Base-by-base conservation (phyloP, 176 grass and related monocot genomes). In the Aegilops tauschii region DNA sequence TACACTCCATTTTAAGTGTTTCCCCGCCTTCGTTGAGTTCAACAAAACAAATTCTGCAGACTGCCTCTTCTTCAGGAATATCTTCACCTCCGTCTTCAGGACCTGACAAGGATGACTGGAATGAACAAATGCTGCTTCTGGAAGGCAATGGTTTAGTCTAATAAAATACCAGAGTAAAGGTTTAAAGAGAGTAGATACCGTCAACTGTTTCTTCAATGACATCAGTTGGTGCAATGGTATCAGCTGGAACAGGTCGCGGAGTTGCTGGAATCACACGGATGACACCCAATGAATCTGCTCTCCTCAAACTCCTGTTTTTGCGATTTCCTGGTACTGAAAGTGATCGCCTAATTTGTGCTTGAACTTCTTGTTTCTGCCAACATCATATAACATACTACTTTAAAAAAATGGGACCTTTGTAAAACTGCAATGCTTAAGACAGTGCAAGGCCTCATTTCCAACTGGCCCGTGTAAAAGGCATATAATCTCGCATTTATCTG, bases 1-100 rank as follows among this genome's bases (percentile, higher is more conserved):
- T 96, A 80, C 97, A 99, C 71, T 99, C 97, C 97, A 99, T 87
- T 93, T 99, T 99, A 87, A 99, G 86, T 82, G 97, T 99, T 93
- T 99, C 97, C 30, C 94, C 97, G 71, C 93, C 93, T 93, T 99
- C 97, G 5, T 93, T 88, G 18, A 99, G 94, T 81, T 99, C 94
- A 83, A 99, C 83, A 20, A 99, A 47, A 90, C 97, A 99, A 76
- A 99, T 99, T 78, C 97, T 92, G 77, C 97, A 99, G 58, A 99
- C 94, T 30, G 97, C 97, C 85, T 99, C 97, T 86, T 99, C 97
- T 90, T 96, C 97, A 68, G 89, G 97, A 83, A 99, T 99, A 88
- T 99, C 94, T 96, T 99, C 90, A 14, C 92, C 90, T 87, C 81
- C 92, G 76, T 96, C 92, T 88, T 72, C 85, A 82, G 87, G 54